Base-by-base conservation (phyloP, 345 rosid species). In the Triadica sebifera region DNA sequence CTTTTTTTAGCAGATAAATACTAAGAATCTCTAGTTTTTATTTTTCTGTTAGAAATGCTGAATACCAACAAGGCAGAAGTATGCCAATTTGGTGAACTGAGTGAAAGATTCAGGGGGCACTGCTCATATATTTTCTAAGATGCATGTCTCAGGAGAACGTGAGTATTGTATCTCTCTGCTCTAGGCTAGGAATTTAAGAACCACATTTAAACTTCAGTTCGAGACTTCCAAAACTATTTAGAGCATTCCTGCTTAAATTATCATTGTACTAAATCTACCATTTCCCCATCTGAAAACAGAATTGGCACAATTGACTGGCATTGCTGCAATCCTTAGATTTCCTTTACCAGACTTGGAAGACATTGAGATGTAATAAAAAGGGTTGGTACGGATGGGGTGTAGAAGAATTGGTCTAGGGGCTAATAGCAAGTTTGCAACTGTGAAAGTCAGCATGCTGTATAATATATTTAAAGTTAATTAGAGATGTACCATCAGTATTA, bases 91-190 rank as follows among this genome's bases (percentile, higher is more conserved):
- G 73, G 98, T 95, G 61, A 80, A 87, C 67, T 93, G 97, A 0
- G 97, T 93, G 58, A 93, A 95, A 80, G 64, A 56, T 52, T 83
- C 92, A 8, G 97, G 99, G 34, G 99, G 98, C 61, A 84, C 82
- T 25, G 91, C 80, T 53, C 88, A 88, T 80, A 81, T 93, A 74
- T 95, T 95, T 83, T 95, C 99, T 7, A 86, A 96, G 1, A 93
- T 93, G 99, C 99, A 95, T 63, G 90, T 82, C 25, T 95, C 99
- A 5, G 97, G 99, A 67, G 99, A 93, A 81, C 98, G 98, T 94
- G 60, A 88, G 98, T 80, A 13, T 22, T 51, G 8, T 47, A n/a
- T 47, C 24, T 9, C 34, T 74, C 46, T 55, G n/a, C 38, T 55
- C 16, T 41, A 46, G 58, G 20, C 65, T n/a, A n/a, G n/a, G n/a